These are phyloP conservation scores for Xerocomus potaroensis DNA, from an alignment of 768 basidiomycete genomes.

Conservation along the genomic window DNA sequence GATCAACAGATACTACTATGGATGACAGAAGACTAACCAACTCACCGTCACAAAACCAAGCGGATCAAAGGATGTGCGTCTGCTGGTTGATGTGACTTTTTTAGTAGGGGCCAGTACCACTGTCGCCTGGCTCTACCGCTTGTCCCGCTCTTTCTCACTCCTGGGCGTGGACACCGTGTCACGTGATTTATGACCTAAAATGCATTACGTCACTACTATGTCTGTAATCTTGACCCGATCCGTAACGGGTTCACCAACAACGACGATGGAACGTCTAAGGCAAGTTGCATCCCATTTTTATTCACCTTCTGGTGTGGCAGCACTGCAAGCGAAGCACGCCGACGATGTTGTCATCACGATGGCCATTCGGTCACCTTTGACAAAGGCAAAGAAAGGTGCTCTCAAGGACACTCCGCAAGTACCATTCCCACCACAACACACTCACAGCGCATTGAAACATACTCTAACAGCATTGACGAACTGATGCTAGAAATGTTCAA, in stretches of 20 bases:
- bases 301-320: conserved; percentile 42
- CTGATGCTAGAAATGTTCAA: conserved; percentile 79
- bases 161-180: no score
- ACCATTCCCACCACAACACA: background rate
- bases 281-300: conserved; percentile 61
- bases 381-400: conserved; percentile 74
- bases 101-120: no score
- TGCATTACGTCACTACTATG: no score
- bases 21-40: no score
- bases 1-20: background rate
- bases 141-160: no score
- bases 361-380: conserved; percentile 72
- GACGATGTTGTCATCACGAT: conserved; percentile 83
- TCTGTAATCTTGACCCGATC: background rate
- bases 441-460: conserved; percentile 6
- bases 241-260: background rate
- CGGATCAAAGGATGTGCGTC: no score
- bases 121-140: no score
- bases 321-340: conserved; percentile 53
- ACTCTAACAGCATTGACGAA: conserved; percentile 59
- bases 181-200: no score
- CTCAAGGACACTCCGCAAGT: conserved; percentile 63
- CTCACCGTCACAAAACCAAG: no score
- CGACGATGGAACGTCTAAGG: conserved; percentile 57
- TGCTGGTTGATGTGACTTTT: no score